phyloP scores from a whole-genome alignment of 495 filamentous ascomycete species.

The Thermothielavioides terrestris region DNA sequence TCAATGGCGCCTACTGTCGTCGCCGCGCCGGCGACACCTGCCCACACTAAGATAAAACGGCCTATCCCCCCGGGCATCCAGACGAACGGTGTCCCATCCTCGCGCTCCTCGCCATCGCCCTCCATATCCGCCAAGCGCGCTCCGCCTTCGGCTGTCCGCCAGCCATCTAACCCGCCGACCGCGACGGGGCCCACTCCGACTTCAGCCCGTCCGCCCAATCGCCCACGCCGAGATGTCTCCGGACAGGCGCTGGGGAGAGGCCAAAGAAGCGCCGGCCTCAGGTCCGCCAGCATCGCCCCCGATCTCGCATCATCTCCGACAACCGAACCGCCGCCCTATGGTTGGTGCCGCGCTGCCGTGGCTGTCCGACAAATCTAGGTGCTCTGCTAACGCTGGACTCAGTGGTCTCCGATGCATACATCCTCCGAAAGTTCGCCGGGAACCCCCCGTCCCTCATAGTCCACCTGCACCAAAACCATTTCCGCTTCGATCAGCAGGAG shows the following conservation, averaged over 20 bases:
- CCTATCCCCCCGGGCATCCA: constrained; percentile 60
- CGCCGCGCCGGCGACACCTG: constrained; percentile 46
- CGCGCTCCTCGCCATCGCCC: constrained; percentile 59
- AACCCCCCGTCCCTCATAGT: constrained; percentile 72
- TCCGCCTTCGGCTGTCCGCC: constrained; percentile 35
- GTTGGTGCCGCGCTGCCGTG: no score
- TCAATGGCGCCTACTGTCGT: constrained; percentile 41
- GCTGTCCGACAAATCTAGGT: no score
- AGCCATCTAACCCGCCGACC: constrained; percentile 32
- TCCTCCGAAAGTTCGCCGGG: constrained; percentile 73
- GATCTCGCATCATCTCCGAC: constrained; percentile 27
- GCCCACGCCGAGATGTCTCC: constrained; percentile 41
- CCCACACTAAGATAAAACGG: constrained; percentile 62
- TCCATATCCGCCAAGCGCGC: constrained; percentile 56
- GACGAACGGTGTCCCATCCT: constrained; percentile 56
- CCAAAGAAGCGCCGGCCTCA: constrained; percentile 35
- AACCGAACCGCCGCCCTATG: constrained; percentile 40
- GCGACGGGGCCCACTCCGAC: constrained; percentile 30
- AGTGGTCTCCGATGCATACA: constrained; percentile 65
- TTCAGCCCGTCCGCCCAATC: constrained; percentile 42
- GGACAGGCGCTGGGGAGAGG: constrained; percentile 30
- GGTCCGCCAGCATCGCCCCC: constrained; percentile 37
- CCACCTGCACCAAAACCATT: constrained; percentile 76
- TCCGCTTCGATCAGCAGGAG: constrained; percentile 91
- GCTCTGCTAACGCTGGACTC: constrained; percentile 3